Base-by-base conservation (phyloP, 306 rosid genomes). In the Luffa acutangula region DNA sequence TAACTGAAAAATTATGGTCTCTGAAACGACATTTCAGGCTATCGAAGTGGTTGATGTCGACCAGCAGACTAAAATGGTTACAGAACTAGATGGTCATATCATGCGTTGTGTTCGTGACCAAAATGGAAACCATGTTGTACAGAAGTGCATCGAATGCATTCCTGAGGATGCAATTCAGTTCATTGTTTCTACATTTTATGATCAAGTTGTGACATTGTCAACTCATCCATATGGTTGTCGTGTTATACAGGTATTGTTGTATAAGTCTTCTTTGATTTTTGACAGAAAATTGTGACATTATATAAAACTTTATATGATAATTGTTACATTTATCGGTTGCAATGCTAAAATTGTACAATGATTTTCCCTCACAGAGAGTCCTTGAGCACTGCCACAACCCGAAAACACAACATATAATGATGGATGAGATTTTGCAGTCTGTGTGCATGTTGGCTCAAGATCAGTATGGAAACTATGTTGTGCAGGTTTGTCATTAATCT, bases 221-320 rank as follows among this genome's bases (percentile, higher is more conserved):
- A 93, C 99, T 84, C 97, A 95, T 91, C 99, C 99, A 15, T 95
- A 95, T 81, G 99, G 99, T 70, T 95, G 97, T 78, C 93, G 99
- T 25, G 97, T 95, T 84, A 91, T 95, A 80, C 99, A 95, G 88
- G 99, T 88, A 82, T 65, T 80, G 49, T 3, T 54, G 9, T 25
- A 0, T 25, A 25, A 25, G 31, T n/a, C 48, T 64, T 81, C 65
- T 25, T 46, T 21, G 41, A 14, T 62, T 7, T 6, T 49, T 49
- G 21, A 6, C 12, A 41, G 21, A 71, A 45, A 72, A 46, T 72
- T 49, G 43, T 31, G 20, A 2, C 21, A 25, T 46, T 49, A 12
- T 31, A 33, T 18, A 14, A 9, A 67, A n/a, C 54, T 69, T 69
- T n/a, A 13, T 9, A 43, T 33, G n/a, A 9, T 69, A 41, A 41